phyloP scores from a whole-genome alignment of 441 rosid genomes.

The Erodium texanum region DNA sequence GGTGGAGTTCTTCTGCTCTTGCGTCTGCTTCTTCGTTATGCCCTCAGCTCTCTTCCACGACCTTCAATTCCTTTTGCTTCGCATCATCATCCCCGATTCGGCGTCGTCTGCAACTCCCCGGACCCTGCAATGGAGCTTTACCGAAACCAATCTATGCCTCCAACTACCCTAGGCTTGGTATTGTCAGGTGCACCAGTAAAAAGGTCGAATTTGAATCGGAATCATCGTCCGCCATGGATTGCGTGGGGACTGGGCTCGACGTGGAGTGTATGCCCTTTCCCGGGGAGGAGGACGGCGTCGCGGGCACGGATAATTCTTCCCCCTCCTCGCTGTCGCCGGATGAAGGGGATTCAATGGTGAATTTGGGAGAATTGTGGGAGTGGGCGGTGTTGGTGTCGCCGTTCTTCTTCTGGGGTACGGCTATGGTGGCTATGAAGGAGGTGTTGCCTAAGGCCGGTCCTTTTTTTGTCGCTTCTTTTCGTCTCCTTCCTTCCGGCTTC shows the following conservation, averaged over 20 bases:
- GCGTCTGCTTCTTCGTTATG: not conserved
- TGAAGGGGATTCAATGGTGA: not conserved
- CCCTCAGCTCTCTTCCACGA: not conserved
- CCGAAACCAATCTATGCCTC: not conserved
- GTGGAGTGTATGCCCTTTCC: slow-evolving; percentile 38
- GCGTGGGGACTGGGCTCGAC: slow-evolving; percentile 53
- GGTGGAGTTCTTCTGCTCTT: not conserved
- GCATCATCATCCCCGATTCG: not conserved
- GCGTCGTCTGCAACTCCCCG: not conserved
- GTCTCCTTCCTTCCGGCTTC: slow-evolving; percentile 70
- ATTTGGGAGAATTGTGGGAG: slow-evolving; percentile 20
- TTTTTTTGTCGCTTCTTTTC: slow-evolving; percentile 72
- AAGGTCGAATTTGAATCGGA: slow-evolving; percentile 20
- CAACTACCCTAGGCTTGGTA: not conserved
- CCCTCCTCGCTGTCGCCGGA: not conserved
- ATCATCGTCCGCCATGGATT: slow-evolving; percentile 29
- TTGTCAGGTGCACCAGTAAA: slow-evolving; percentile 16
- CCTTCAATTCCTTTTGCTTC: not conserved
- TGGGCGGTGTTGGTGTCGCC: slow-evolving; percentile 71
- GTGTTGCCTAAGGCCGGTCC: slow-evolving; percentile 79
- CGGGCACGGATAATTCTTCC: not conserved
- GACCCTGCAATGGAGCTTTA: not conserved
- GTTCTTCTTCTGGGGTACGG: slow-evolving; percentile 89
- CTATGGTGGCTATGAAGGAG: slow-evolving; percentile 97
- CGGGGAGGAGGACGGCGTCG: slow-evolving; percentile 12